Evolutionary conservation across 2,329 filamentous ascomycete species (phyloP), one percentile per base, ranked within the genome.

Genomic region (Reticulascus tulasneorum): DNA sequence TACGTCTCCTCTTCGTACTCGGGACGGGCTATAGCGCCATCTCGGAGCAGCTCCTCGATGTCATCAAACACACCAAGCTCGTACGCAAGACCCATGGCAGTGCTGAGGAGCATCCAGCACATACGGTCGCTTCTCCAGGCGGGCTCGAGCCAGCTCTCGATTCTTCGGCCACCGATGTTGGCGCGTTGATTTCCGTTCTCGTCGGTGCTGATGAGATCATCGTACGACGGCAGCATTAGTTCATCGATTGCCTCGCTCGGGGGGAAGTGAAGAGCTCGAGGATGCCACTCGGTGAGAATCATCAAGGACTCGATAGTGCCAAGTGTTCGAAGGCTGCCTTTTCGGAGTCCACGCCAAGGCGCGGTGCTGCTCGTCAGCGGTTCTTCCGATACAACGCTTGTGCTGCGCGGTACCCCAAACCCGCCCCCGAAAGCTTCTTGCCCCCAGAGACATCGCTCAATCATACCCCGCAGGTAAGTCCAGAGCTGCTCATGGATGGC

Each of bases 91-190:
- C 89, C 86, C 68, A 91, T 86, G 11, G 88, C 89, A 23, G 89
- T 94, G 53, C 88, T 94, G 20, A 97, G 73, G 11, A 97, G 69
- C 88, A 96, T 96, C 91, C 91, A 96, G 55, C 87, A 94, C 86
- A 96, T 94, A 36, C 89, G 84, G 53, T 96, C 91, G 46, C 84
- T 88, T 50, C 91, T 77, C 88, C 91, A 96, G 8, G 88, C 91
- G 3, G 93, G 93, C 59, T 98, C 93, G 5, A 97, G 77, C 88
- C 93, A 97, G 57, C 88, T 91, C 55, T 95, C 89, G 46, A 96
- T 93, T 19, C 89, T 73, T 57, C 86, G 83, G 9, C 87, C 88
- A 28, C 88, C 86, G 15, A 88, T 75, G n/a, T 79, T 77, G 20
- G 74, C 75, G 34, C 66, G 59, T 38, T 60, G 59, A 16, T 52